Evolutionary conservation across 345 rosid species (phyloP).

Genomic region (Populus nigra): DNA sequence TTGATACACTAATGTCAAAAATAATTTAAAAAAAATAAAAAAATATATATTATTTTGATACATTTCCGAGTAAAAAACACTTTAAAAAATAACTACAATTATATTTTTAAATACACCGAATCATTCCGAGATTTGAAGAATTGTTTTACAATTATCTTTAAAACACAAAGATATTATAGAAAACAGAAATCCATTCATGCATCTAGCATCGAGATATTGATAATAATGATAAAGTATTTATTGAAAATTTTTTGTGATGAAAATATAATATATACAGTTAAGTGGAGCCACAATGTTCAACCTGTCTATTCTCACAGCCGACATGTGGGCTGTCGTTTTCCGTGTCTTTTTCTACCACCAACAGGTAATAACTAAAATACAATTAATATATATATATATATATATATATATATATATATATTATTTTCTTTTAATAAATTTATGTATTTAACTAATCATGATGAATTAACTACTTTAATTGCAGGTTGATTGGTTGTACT

Average conservation of each 20-base stretch:
- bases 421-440: not conserved
- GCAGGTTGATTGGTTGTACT: constrained; percentile 68
- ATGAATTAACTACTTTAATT: not conserved
- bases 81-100: too few species aligned
- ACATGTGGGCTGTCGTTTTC: constrained; percentile 60
- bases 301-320: constrained; percentile 55
- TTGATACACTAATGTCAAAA: too few species aligned
- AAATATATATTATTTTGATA: too few species aligned
- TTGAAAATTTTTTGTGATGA: not conserved
- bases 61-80: too few species aligned
- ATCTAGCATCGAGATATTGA: not conserved
- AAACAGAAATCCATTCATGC: not conserved
- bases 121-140: too few species aligned
- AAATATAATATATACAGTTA: constrained; percentile 26
- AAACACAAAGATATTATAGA: not conserved
- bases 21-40: too few species aligned
- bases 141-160: too few species aligned
- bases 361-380: constrained; percentile 27
- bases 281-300: constrained; percentile 60
- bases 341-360: constrained; percentile 50
- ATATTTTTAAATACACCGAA: too few species aligned
- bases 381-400: not conserved
- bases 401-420: too few species aligned
- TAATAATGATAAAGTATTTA: not conserved
- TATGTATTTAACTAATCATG: not conserved